Evolutionary conservation across 1,284 basidiomycete genomes (phyloP).

Genomic region (Agaricales sp.): DNA sequence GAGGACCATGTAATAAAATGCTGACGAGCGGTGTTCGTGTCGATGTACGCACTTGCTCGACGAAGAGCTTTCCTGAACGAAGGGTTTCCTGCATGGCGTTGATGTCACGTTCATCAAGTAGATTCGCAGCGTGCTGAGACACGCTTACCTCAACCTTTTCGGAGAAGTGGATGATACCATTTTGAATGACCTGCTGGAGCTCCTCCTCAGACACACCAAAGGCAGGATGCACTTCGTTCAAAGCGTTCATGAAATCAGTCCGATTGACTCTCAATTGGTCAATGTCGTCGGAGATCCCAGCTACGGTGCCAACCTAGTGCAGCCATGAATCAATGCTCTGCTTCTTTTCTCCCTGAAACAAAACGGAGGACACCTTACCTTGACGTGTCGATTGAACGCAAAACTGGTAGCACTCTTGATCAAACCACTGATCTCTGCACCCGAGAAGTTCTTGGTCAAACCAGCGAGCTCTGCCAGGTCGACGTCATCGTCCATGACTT

Average conservation of each 20-base stretch:
- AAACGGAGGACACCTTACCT: slow-evolving; percentile 29
- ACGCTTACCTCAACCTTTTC: slow-evolving; percentile 58
- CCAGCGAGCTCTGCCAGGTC: slow-evolving; percentile 77
- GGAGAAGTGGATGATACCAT: slow-evolving; percentile 94
- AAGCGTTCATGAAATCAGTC: slow-evolving; percentile 82
- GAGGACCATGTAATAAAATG: slow-evolving; percentile 81
- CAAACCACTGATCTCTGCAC: slow-evolving; percentile 92
- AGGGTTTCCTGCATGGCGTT: slow-evolving; percentile 75
- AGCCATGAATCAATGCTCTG: too few species aligned
- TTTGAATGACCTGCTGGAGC: slow-evolving; percentile 87
- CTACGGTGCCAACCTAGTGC: slow-evolving; percentile 90
- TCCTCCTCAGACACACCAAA: slow-evolving; percentile 99
- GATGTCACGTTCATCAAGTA: slow-evolving; percentile 10
- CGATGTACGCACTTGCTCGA: slow-evolving; percentile 91
- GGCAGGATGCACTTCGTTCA: slow-evolving; percentile 94
- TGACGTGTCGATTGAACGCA: slow-evolving; percentile 96
- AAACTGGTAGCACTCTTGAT: slow-evolving; percentile 98
- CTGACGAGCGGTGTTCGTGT: slow-evolving; percentile 90
- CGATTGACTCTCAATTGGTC: slow-evolving; percentile 88
- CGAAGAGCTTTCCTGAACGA: slow-evolving; percentile 85
- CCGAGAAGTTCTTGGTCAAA: slow-evolving; percentile 95
- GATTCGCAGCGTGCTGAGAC: not conserved
- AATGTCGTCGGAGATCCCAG: slow-evolving; percentile 92
- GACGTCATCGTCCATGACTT: slow-evolving; percentile 87
- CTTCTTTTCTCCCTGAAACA: too few species aligned